Conservation (phyloP, 257 asterid genomes). For the Salvia splendens region DNA sequence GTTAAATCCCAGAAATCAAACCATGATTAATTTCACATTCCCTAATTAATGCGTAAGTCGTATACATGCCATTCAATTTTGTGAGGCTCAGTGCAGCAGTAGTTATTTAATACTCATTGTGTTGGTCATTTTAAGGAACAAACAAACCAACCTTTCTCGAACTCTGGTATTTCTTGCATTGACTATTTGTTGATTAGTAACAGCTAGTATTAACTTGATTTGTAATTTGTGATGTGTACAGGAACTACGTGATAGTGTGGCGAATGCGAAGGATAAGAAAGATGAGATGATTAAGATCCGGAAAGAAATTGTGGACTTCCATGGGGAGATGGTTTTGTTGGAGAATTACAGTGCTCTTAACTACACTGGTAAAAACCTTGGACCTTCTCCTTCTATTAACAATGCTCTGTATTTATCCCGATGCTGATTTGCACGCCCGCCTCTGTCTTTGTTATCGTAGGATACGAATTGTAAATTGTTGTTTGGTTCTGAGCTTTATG, state of each 20-base stretch:
- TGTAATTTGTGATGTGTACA: slow-evolving; percentile 30
- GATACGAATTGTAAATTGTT: neutral
- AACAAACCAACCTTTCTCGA: neutral
- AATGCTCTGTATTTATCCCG: neutral
- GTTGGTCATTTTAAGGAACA: neutral
- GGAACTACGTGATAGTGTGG: slow-evolving; percentile 85
- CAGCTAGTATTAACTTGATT: neutral
- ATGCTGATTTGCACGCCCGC: too few species aligned
- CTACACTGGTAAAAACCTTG: slow-evolving; percentile 61
- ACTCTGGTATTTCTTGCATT: neutral
- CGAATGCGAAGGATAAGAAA: slow-evolving; percentile 50
- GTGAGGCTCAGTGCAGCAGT: neutral
- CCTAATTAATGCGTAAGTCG: neutral
- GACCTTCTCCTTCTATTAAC: neutral
- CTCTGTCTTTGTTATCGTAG: neutral
- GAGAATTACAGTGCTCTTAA: slow-evolving; percentile 95
- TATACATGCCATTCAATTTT: neutral
- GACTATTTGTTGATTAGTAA: neutral
- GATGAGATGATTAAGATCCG: slow-evolving; percentile 71
- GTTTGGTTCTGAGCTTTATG: neutral
- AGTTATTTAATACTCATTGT: neutral
- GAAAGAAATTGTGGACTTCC: slow-evolving; percentile 87
- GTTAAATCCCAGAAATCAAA: neutral
- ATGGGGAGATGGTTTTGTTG: slow-evolving; percentile 93
- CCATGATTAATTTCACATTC: neutral